Conservation (phyloP, 306 rosid species). For the Gastrolobium bilobum region DNA sequence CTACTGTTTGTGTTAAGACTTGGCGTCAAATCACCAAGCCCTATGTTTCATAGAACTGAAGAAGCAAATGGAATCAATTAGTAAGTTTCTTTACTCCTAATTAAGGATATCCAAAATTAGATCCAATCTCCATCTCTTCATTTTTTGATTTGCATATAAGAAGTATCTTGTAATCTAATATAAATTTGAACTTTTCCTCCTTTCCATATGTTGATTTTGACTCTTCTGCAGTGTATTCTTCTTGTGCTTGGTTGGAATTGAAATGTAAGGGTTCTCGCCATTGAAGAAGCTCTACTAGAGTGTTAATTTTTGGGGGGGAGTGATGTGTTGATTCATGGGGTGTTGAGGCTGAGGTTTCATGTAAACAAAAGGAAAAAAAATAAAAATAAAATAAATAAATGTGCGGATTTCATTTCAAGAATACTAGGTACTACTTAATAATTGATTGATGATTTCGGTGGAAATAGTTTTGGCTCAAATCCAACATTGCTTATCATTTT, state of each 20-base stretch:
- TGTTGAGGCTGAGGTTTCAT: no score
- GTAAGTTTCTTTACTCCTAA: no score
- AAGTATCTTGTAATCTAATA: not conserved
- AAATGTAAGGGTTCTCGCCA: no score
- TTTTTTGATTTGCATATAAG: not conserved
- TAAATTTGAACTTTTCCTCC: not conserved
- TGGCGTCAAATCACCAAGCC: not conserved
- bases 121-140: not conserved
- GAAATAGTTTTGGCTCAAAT: not conserved
- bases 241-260: no score
- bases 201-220: no score
- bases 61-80: no score
- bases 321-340: no score
- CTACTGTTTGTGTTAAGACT: not conserved
- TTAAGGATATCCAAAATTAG: not conserved
- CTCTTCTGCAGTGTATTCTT: no score
- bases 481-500: not conserved
- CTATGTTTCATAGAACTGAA: not conserved
- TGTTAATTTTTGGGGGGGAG: no score
- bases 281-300: no score
- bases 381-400: not conserved
- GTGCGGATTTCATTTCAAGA: not conserved
- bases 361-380: no score
- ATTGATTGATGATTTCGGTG: not conserved
- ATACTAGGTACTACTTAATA: not conserved